Evolutionary conservation across 2,329 filamentous ascomycete species (phyloP).

Genomic region (Venturia oleaginea): DNA sequence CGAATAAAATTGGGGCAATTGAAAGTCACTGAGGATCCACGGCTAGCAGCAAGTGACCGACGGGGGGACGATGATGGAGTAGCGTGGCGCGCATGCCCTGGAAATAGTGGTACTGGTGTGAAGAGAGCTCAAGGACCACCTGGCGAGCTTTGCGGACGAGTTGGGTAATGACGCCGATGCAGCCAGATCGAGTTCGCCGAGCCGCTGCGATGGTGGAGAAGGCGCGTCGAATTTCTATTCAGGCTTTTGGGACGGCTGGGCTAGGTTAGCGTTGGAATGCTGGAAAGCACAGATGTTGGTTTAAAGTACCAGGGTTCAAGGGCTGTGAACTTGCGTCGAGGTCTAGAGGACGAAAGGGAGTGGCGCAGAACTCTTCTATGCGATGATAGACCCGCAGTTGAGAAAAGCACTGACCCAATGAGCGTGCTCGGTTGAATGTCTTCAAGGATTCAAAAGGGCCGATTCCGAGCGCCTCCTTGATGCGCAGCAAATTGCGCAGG

Average conservation of each 20-base stretch:
- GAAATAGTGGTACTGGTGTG: conserved; percentile 22
- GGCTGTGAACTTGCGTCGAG: not conserved
- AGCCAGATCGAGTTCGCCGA: conserved; percentile 27
- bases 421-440: not conserved
- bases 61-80: conserved; percentile 21
- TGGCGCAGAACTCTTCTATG: conserved; percentile 1
- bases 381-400: conserved; percentile 3
- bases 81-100: conserved; percentile 29
- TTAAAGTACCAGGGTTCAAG: conserved; percentile 8
- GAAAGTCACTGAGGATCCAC: not conserved
- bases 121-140: conserved; percentile 1
- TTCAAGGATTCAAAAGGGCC: not conserved
- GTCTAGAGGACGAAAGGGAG: not conserved
- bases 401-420: conserved; percentile 1
- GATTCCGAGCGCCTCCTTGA: not conserved
- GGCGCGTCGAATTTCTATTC: conserved; percentile 20
- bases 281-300: conserved; percentile 5
- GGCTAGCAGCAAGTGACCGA: conserved; percentile 22
- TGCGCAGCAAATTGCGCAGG: conserved; percentile 6
- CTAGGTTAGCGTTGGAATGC: not conserved
- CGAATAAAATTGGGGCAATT: conserved; percentile 3
- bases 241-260: not conserved
- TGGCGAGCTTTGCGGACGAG: not conserved
- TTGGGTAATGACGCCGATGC: conserved; percentile 11
- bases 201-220: conserved; percentile 25